Percentiles rank a stretch among this genome's conserved stretches.
Conservation (phyloP, 306 rosid genomes). For the Ammopiptanthus mongolicus region DNA sequence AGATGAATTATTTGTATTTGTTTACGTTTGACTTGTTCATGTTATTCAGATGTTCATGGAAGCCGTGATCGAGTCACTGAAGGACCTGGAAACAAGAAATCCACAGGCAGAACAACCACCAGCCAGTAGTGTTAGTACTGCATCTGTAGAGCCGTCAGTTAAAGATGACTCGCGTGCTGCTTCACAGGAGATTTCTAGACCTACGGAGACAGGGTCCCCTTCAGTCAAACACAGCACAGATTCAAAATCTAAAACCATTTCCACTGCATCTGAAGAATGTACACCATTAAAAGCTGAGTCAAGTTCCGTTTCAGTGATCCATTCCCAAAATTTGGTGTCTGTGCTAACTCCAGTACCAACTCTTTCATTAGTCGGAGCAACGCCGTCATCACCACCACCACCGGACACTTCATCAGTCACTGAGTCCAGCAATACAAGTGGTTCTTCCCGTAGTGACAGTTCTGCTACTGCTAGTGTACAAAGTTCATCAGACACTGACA, state of each 20-base stretch:
- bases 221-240: slow-evolving; percentile 25
- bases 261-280: slow-evolving; percentile 30
- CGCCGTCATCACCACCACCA: not conserved
- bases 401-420: slow-evolving; percentile 24
- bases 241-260: slow-evolving; percentile 37
- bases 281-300: slow-evolving; percentile 36
- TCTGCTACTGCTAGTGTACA: slow-evolving; percentile 45
- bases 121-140: slow-evolving; percentile 21
- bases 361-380: slow-evolving; percentile 22
- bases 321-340: slow-evolving; percentile 31
- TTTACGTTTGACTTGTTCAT: slow-evolving; percentile 14
- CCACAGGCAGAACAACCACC: slow-evolving; percentile 44
- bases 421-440: slow-evolving; percentile 43
- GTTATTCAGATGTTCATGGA: slow-evolving; percentile 84
- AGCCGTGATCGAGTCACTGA: slow-evolving; percentile 78
- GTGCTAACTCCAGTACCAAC: slow-evolving; percentile 28
- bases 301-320: slow-evolving; percentile 26
- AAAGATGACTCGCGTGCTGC: slow-evolving; percentile 35
- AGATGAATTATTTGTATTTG: not conserved
- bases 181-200: slow-evolving; percentile 20
- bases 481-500: slow-evolving; percentile 55
- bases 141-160: slow-evolving; percentile 27
- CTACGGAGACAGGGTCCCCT: slow-evolving; percentile 28
- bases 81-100: slow-evolving; percentile 50
- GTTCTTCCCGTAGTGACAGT: slow-evolving; percentile 39